Conservation (phyloP, 176 grass and related monocot genomes). For the Thinopyrum elongatum region DNA sequence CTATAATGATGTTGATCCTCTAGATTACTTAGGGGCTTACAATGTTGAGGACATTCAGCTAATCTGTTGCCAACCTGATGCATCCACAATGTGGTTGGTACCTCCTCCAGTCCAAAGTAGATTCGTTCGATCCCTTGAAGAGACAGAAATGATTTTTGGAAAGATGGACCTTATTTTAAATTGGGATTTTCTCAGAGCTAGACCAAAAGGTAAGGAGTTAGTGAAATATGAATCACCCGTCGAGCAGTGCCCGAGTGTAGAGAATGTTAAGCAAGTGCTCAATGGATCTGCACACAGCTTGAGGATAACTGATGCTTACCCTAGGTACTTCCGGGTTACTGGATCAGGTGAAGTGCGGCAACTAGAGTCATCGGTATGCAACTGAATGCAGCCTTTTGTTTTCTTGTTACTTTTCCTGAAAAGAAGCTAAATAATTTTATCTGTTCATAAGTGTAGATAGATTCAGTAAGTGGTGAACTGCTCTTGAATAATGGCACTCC, state of each 20-base stretch:
- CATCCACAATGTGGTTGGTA: conserved; percentile 82
- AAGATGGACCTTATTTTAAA: conserved; percentile 73
- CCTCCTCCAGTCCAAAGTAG: conserved; percentile 75
- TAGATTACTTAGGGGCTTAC: conserved; percentile 74
- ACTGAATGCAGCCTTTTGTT: neutral
- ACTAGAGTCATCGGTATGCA: conserved; percentile 68
- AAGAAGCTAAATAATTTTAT: conserved; percentile 7
- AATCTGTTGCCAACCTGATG: conserved; percentile 95
- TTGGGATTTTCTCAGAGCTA: conserved; percentile 90
- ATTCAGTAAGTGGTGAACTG: conserved; percentile 72
- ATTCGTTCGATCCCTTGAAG: conserved; percentile 65
- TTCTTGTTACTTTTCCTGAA: conserved; percentile 19
- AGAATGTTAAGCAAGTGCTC: conserved; percentile 76
- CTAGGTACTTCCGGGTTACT: conserved; percentile 86
- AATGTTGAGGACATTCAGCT: conserved; percentile 96
- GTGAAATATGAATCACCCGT: conserved; percentile 79
- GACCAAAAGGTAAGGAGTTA: conserved; percentile 95
- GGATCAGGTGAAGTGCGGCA: conserved; percentile 94
- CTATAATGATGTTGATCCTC: conserved; percentile 60
- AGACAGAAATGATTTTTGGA: conserved; percentile 47
- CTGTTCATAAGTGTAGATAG: conserved; percentile 48
- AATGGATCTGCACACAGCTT: conserved; percentile 69
- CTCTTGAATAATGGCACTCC: conserved; percentile 64
- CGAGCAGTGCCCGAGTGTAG: conserved; percentile 47
- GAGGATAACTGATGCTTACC: conserved; percentile 81